Conservation (phyloP, 2,329 filamentous ascomycete species). For the Colletotrichum sp. region DNA sequence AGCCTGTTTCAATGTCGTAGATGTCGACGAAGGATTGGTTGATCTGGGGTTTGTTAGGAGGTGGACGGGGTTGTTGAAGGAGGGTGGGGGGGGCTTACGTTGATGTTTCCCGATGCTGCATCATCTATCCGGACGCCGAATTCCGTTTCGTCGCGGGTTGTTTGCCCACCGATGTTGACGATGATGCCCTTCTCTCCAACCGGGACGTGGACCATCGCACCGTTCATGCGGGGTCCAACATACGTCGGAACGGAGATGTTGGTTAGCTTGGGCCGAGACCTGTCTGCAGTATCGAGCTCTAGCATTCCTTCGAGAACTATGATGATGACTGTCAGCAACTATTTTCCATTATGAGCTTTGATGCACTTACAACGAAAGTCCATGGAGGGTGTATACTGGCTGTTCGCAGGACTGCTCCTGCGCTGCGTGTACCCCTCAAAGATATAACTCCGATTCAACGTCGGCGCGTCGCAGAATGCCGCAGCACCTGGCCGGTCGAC, state of each 20-base stretch:
- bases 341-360: not conserved
- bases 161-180: constrained; percentile 22
- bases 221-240: constrained; percentile 25
- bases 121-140: not conserved
- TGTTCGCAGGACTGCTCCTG: constrained; percentile 17
- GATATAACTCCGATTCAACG: constrained; percentile 20
- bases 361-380: constrained; percentile 14
- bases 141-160: constrained; percentile 8
- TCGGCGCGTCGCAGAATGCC: constrained; percentile 20
- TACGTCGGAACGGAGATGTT: constrained; percentile 24
- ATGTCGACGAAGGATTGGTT: constrained; percentile 23
- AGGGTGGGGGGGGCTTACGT: not conserved
- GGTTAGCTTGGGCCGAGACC: constrained; percentile 16
- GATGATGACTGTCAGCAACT: not conserved
- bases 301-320: constrained; percentile 22
- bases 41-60: not conserved
- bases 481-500: constrained; percentile 19
- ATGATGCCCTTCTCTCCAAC: constrained; percentile 21
- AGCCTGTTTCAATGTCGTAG: constrained; percentile 24
- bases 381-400: not conserved
- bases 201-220: constrained; percentile 24
- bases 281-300: constrained; percentile 14
- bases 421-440: constrained; percentile 23
- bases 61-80: not conserved
- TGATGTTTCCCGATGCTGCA: not conserved